These are phyloP conservation scores for Candida koratica DNA, from an alignment of 805 yeast species.

Conservation along the genomic window DNA sequence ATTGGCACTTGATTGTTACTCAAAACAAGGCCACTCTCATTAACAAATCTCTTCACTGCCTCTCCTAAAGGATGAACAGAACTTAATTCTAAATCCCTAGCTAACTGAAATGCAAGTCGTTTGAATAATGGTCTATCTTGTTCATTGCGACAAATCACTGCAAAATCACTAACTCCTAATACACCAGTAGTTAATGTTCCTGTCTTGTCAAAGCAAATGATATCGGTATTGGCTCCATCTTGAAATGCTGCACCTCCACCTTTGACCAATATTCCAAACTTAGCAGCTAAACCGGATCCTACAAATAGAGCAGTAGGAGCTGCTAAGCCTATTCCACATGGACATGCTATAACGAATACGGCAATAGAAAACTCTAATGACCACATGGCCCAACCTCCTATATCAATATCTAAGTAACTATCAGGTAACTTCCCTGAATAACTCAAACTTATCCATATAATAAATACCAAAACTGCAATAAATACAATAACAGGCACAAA, in stretches of 20 bases:
- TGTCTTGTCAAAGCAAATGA: conserved; percentile 74
- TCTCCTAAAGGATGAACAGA: conserved; percentile 68
- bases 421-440: conserved; percentile 50
- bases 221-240: conserved; percentile 61
- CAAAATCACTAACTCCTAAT: conserved; percentile 51
- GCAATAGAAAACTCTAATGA: conserved; percentile 73
- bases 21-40: conserved; percentile 21
- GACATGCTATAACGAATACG: conserved; percentile 80
- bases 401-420: conserved; percentile 54
- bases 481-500: conserved; percentile 69
- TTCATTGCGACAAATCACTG: conserved; percentile 19
- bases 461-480: conserved; percentile 61
- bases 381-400: conserved; percentile 78
- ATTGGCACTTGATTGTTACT: conserved; percentile 39
- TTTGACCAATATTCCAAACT: conserved; percentile 66
- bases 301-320: conserved; percentile 83
- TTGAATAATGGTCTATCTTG: conserved; percentile 12
- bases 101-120: conserved; percentile 39
- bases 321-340: conserved; percentile 81
- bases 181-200: conserved; percentile 74
- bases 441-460: conserved; percentile 63
- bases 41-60: conserved; percentile 43
- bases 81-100: conserved; percentile 56
- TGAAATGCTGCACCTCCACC: conserved; percentile 85
- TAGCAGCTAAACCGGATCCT: conserved; percentile 76